phyloP scores from a whole-genome alignment of 176 grass and related monocot species.

The Zea luxurians region DNA sequence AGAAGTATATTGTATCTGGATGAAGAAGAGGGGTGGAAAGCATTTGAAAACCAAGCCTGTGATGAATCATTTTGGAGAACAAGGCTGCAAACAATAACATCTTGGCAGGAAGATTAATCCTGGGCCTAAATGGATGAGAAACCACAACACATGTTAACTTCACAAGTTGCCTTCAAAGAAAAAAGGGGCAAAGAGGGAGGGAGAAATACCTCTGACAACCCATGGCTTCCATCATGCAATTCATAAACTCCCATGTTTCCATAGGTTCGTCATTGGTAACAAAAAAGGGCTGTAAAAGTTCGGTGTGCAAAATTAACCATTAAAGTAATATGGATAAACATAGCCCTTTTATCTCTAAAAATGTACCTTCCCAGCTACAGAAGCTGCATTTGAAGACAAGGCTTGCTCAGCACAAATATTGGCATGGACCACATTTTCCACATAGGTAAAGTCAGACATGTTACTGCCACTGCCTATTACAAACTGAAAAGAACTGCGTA shows the following conservation, averaged over 20 bases:
- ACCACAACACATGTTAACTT: conserved; percentile 43
- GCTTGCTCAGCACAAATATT: conserved; percentile 69
- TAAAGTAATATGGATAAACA: conserved; percentile 27
- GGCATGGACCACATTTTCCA: conserved; percentile 73
- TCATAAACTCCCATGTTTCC: conserved; percentile 89
- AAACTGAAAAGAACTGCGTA: conserved; percentile 55
- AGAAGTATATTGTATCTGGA: conserved; percentile 50
- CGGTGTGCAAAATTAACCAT: background rate
- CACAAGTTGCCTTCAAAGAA: conserved; percentile 27
- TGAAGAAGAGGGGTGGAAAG: conserved; percentile 46
- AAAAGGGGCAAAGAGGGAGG: background rate
- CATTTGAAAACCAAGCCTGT: conserved; percentile 51
- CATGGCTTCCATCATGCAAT: conserved; percentile 73
- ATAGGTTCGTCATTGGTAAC: conserved; percentile 77
- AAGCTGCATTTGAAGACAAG: conserved; percentile 48
- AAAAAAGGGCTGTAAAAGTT: conserved; percentile 72
- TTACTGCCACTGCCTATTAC: conserved; percentile 63
- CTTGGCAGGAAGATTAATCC: conserved; percentile 74
- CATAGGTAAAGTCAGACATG: conserved; percentile 66
- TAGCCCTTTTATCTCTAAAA: conserved; percentile 21
- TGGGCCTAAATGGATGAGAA: conserved; percentile 62
- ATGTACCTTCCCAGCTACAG: conserved; percentile 69
- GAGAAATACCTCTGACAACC: conserved; percentile 73
- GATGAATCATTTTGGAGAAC: conserved; percentile 43
- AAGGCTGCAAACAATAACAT: conserved; percentile 39